A percentile compares a stretch with the other conserved stretches of the same genome.
Conservation (phyloP, 371 early-diverging fungal species). For the Zychaea mexicana region DNA sequence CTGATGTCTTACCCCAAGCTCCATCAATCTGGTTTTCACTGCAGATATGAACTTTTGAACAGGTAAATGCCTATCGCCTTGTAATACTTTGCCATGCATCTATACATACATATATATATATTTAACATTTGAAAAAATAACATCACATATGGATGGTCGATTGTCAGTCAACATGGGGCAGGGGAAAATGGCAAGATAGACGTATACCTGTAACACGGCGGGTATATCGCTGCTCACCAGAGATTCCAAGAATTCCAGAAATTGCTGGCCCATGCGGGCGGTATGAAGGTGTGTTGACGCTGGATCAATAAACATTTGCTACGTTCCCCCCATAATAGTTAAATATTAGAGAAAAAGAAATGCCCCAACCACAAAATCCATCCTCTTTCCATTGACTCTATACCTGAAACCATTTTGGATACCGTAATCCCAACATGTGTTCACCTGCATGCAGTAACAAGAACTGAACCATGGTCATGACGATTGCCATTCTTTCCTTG, state of each 20-base stretch:
- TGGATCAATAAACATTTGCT: not conserved
- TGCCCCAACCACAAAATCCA: too few species aligned
- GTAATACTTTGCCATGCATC: not conserved
- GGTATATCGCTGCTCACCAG: not conserved
- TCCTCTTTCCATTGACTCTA: not conserved
- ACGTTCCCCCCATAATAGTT: not conserved
- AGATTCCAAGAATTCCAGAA: not conserved
- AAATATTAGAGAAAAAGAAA: too few species aligned
- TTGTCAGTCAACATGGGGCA: too few species aligned
- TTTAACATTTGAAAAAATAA: too few species aligned
- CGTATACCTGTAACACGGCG: not conserved
- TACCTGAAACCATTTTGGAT: not conserved
- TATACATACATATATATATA: not conserved
- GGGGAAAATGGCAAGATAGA: too few species aligned
- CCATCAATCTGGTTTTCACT: not conserved
- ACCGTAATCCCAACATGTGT: not conserved
- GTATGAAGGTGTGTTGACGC: not conserved
- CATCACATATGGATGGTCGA: too few species aligned
- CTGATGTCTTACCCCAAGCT: slow-evolving; percentile 1
- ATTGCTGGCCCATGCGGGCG: not conserved
- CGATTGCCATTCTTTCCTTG: not conserved
- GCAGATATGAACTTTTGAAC: not conserved
- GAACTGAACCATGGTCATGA: not conserved
- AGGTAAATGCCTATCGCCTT: not conserved
- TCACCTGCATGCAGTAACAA: not conserved